Percentiles rank a stretch among this genome's conserved stretches.
Evolutionary conservation across 2,329 filamentous ascomycete species (phyloP).

Genomic region (Pezicula carpinea): DNA sequence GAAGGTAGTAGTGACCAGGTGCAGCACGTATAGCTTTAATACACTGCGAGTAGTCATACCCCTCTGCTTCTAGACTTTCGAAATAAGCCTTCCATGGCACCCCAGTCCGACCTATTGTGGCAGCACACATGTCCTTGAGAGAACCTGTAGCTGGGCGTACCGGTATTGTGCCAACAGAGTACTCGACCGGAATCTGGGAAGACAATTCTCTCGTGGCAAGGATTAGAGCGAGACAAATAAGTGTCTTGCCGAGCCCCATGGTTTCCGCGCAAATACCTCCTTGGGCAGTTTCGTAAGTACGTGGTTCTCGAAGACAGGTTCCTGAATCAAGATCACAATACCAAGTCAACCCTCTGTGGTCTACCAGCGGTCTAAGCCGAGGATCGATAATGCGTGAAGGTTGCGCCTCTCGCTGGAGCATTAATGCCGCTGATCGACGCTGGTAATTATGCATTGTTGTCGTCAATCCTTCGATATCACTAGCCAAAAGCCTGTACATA

Average conservation of each 20-base stretch:
- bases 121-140: conserved; percentile 72
- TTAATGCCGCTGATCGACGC: conserved; percentile 70
- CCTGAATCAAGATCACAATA: conserved; percentile 67
- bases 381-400: conserved; percentile 67
- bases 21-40: conserved; percentile 52
- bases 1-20: conserved; percentile 54
- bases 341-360: conserved; percentile 59
- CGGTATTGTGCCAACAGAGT: conserved; percentile 38
- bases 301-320: conserved; percentile 58
- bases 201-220: conserved; percentile 69
- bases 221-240: conserved; percentile 77
- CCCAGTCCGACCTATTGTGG: conserved; percentile 59
- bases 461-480: conserved; percentile 50
- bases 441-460: conserved; percentile 76
- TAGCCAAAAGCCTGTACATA: conserved; percentile 51
- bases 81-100: conserved; percentile 69
- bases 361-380: conserved; percentile 54
- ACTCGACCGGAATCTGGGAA: conserved; percentile 59
- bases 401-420: conserved; percentile 75
- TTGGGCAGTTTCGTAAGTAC: conserved; percentile 66
- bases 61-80: conserved; percentile 31
- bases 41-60: conserved; percentile 49
- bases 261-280: conserved; percentile 79
- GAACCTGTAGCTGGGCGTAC: conserved; percentile 49
- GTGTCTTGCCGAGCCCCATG: conserved; percentile 81